Conservation (phyloP, 495 filamentous ascomycete species). For the Penicillium atrosanguineum region DNA sequence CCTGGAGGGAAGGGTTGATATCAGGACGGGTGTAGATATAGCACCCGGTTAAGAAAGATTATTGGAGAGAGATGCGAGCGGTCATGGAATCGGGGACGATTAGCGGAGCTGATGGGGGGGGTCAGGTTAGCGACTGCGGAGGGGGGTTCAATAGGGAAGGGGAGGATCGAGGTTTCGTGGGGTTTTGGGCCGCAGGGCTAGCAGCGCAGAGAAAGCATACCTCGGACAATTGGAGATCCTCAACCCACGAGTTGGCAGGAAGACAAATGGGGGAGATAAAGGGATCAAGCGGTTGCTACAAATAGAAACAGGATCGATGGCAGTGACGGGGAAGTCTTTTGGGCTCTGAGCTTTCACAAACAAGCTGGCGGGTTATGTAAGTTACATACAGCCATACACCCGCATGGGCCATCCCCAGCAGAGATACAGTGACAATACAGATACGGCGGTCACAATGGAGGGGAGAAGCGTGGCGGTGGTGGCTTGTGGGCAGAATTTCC, state of each 20-base stretch:
- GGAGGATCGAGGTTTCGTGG: slow-evolving; percentile 44
- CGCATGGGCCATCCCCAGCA: not conserved
- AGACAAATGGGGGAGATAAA: slow-evolving; percentile 1
- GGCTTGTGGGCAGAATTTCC: slow-evolving; percentile 29
- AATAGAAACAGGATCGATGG: slow-evolving; percentile 1
- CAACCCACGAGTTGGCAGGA: not conserved
- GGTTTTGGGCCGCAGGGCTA: slow-evolving; percentile 44
- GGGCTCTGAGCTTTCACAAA: slow-evolving; percentile 14
- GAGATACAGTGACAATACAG: slow-evolving; percentile 17
- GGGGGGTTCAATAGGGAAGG: slow-evolving; percentile 20
- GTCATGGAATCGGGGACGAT: slow-evolving; percentile 15
- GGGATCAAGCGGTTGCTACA: not conserved
- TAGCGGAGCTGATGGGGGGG: slow-evolving; percentile 1
- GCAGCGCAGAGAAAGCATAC: slow-evolving; percentile 24
- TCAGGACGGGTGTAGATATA: slow-evolving; percentile 20
- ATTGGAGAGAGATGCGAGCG: slow-evolving; percentile 5
- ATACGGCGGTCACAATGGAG: slow-evolving; percentile 20
- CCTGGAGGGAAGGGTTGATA: slow-evolving; percentile 24
- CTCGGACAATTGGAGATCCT: slow-evolving; percentile 22
- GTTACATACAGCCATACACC: slow-evolving; percentile 20
- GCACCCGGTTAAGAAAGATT: slow-evolving; percentile 22
- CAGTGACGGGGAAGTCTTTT: slow-evolving; percentile 2
- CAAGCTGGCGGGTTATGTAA: slow-evolving; percentile 21
- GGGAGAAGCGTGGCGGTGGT: slow-evolving; percentile 29
- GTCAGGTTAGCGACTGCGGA: slow-evolving; percentile 13